A percentile compares a stretch with the other conserved stretches of the same genome.
Conservation (phyloP, 2,329 filamentous ascomycete species). For the Aspergillus quadrilineatus region DNA sequence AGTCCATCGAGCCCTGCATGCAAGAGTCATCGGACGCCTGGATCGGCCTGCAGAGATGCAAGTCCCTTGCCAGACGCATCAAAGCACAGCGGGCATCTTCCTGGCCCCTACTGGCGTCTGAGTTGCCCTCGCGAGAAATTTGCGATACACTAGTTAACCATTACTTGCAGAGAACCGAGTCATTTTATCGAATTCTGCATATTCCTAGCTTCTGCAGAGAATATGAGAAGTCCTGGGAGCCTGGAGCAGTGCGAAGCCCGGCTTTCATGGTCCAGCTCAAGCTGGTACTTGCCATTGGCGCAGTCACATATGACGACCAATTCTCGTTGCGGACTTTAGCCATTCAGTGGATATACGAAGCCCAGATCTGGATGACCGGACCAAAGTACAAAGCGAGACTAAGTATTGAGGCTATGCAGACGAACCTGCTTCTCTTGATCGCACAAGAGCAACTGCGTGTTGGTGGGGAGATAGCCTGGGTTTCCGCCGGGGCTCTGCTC, state of each 20-base stretch:
- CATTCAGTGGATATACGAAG: constrained; percentile 58
- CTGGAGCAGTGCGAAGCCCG: constrained; percentile 28
- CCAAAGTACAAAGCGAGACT: constrained; percentile 56
- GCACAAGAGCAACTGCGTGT: constrained; percentile 39
- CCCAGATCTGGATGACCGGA: constrained; percentile 54
- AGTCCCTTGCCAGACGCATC: constrained; percentile 54
- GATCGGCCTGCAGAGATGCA: constrained; percentile 50
- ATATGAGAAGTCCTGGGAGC: constrained; percentile 55
- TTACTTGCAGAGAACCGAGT: constrained; percentile 57
- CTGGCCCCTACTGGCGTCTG: constrained; percentile 48
- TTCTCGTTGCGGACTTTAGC: constrained; percentile 54
- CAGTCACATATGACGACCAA: constrained; percentile 49
- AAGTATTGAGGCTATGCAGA: constrained; percentile 53
- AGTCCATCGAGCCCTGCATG: constrained; percentile 44
- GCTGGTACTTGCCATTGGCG: constrained; percentile 59
- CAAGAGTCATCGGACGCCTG: constrained; percentile 39
- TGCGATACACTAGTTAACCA: constrained; percentile 52
- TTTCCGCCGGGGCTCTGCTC: constrained; percentile 39
- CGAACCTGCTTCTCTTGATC: constrained; percentile 39
- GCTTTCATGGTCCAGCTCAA: constrained; percentile 58
- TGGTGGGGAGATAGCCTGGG: constrained; percentile 37
- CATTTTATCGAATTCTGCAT: constrained; percentile 57
- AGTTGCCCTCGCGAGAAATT: constrained; percentile 46
- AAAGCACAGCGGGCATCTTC: constrained; percentile 50
- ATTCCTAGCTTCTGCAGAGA: constrained; percentile 55